phyloP scores from a whole-genome alignment of 2,329 filamentous ascomycete genomes.

The Fusarium verrucosum region DNA sequence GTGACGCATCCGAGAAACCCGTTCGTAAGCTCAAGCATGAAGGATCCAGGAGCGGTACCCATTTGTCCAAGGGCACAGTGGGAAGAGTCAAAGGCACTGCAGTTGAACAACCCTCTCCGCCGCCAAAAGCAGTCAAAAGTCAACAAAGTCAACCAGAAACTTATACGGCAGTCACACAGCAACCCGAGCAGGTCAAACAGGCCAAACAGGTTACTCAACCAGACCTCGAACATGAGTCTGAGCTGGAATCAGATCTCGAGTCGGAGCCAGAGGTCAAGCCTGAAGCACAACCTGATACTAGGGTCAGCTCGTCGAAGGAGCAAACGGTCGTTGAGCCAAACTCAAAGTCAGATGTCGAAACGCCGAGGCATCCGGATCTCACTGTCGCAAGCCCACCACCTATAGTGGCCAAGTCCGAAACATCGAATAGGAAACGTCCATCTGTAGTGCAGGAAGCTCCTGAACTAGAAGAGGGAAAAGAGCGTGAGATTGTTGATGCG shows the following conservation, averaged over 20 bases:
- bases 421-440: slow-evolving; percentile 49
- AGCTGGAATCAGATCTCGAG: slow-evolving; percentile 22
- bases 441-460: slow-evolving; percentile 59
- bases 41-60: slow-evolving; percentile 54
- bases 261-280: slow-evolving; percentile 14
- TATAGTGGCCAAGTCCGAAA: not conserved
- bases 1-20: slow-evolving; percentile 53
- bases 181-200: slow-evolving; percentile 6
- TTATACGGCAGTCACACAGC: not conserved
- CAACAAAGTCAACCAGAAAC: not conserved
- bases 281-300: not conserved
- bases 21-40: slow-evolving; percentile 54
- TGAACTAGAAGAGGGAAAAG: slow-evolving; percentile 51
- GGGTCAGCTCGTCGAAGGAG: not conserved
- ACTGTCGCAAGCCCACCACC: not conserved
- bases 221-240: slow-evolving; percentile 1
- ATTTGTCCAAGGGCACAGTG: slow-evolving; percentile 63
- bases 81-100: slow-evolving; percentile 60
- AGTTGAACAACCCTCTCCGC: slow-evolving; percentile 47
- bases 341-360: slow-evolving; percentile 2
- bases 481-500: slow-evolving; percentile 15
- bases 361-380: not conserved
- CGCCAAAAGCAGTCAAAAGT: slow-evolving; percentile 42
- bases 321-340: slow-evolving; percentile 12
- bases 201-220: not conserved